Evolutionary conservation across 306 rosid genomes (phyloP), one percentile per base, ranked within the genome.

Genomic region (Pterocarpus santalinus): DNA sequence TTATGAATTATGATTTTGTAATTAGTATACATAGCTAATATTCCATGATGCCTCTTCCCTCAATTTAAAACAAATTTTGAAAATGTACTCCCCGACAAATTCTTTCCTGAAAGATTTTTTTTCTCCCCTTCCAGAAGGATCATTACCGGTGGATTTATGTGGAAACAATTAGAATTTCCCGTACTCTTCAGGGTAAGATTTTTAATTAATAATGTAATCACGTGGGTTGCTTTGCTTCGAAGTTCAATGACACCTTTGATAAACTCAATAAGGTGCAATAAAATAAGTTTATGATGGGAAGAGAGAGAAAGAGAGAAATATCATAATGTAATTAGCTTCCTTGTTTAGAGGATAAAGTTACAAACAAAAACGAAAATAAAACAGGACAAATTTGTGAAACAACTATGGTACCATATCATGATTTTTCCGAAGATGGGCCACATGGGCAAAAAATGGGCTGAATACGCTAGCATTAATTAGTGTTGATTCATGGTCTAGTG

Each of bases 151-250:
- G 47, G 13, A 9, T 32, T 30, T 61, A 4, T 17, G 12, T 56
- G 33, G 1, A 55, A 5, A 9, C n/a, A 28, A 5, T 22, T 22
- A 11, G 35, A 15, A 5, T 64, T 64, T 15, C 1, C 69, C 33
- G 28, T 14, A 10, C 22, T 30, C 2, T n/a, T 14, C 75, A 28
- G 5, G 14, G 22, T 49, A 33, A 47, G 32, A 71, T 71, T 32
- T 49, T 32, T 33, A 51, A 67, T 67, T 70, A 51, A 61, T 75
- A 2, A 76, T 64, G 16, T 35, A 63, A 38, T 61, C 66, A 60
- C 43, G 4, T 47, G 32, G 9, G 38, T 76, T 52, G 78, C 81
- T 82, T 76, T 62, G 7, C 82, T 82, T 82, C 36, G 60, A 82
- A 82, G 79, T 65, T 61, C 74, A 72, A 17, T 32, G 2, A 43